Percentiles rank a stretch among this genome's conserved stretches.
Conservation (phyloP, 768 basidiomycete species). For the Mycena amicta region DNA sequence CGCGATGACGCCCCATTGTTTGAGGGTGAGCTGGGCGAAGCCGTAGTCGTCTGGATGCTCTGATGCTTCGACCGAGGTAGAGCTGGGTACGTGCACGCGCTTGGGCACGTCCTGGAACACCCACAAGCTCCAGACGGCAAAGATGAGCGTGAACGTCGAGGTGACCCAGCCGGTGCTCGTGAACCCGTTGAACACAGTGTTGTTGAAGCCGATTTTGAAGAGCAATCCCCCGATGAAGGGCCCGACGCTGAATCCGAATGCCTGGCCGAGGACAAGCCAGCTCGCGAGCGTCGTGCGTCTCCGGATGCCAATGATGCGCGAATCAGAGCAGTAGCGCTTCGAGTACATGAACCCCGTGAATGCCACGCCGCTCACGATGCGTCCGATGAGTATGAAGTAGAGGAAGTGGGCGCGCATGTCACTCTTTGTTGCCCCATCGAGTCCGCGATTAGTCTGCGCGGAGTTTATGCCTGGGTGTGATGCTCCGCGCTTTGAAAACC, state of each 20-base stretch:
- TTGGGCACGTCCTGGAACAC: constrained; percentile 31
- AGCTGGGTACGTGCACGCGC: background rate
- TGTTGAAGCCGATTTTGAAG: constrained; percentile 49
- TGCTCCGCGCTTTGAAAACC: too few relatives aligned
- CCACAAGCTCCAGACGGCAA: constrained; percentile 36
- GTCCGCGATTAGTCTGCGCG: too few relatives aligned
- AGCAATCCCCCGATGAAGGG: constrained; percentile 54
- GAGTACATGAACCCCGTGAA: constrained; percentile 42
- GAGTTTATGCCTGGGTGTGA: too few relatives aligned
- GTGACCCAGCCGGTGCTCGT: constrained; percentile 56
- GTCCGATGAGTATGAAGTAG: constrained; percentile 48
- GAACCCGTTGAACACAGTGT: constrained; percentile 50
- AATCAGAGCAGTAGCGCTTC: constrained; percentile 53
- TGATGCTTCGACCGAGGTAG: constrained; percentile 2
- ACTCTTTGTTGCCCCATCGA: too few relatives aligned
- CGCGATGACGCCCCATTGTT: constrained; percentile 54
- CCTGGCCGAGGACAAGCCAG: constrained; percentile 52
- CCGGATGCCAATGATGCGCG: constrained; percentile 41
- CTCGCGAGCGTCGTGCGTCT: constrained; percentile 51
- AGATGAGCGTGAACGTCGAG: constrained; percentile 40
- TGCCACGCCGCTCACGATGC: constrained; percentile 48
- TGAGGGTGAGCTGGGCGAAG: constrained; percentile 15
- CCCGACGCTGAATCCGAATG: constrained; percentile 48
- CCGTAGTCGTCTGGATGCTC: background rate
- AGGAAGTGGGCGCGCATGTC: constrained; percentile 27